Base-by-base conservation (phyloP, 2,329 filamentous ascomycete species). In the Stemphylium vesicarium region DNA sequence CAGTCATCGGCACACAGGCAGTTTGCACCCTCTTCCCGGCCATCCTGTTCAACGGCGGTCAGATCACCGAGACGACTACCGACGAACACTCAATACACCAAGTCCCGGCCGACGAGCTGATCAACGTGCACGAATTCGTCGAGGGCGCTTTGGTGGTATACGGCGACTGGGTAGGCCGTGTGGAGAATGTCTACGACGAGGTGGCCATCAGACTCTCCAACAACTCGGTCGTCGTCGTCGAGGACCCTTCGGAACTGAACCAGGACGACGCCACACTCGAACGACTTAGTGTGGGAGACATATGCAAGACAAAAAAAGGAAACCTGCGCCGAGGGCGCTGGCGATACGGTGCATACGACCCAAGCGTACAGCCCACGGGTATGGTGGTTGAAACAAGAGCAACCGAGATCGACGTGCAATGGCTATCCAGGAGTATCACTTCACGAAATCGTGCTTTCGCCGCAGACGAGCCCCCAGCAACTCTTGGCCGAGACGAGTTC, bases 111-210 rank as follows among this genome's bases (percentile, higher is more conserved):
- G 70, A 76, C 45, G 82, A 84, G 54, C 68, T 84, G 6, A 69
- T 72, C 50, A 74, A 76, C 50, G 75, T 78, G 11, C 75, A 80
- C 55, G 72, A 81, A 42, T 80, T 79, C 57, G 65, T 75, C 5
- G 79, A 81, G 56, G 82, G 82, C 4, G 81, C 84, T 47, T 75
- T 82, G 29, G 75, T 86, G 18, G 75, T 85, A 11, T 84, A 82
- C 65, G 75, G 80, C 15, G 78, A 83, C 59, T 86, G 84, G 81
- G 66, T 87, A 4, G 85, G 85, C 1, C 71, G 79, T 10, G 78
- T 87, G 4, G 77, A 81, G 45, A 75, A 79, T 2, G 74, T 82
- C 39, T 74, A 78, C 26, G 78, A 82, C 42, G 79, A 82, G 46
- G 75, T 85, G 12, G 76, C 81, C 2, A 57, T 87, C 22, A 78